Percentiles rank a stretch among this genome's conserved stretches.
These are phyloP conservation scores for Eucommia ulmoides DNA, from an alignment of 257 asterid species.

Conservation along the genomic window DNA sequence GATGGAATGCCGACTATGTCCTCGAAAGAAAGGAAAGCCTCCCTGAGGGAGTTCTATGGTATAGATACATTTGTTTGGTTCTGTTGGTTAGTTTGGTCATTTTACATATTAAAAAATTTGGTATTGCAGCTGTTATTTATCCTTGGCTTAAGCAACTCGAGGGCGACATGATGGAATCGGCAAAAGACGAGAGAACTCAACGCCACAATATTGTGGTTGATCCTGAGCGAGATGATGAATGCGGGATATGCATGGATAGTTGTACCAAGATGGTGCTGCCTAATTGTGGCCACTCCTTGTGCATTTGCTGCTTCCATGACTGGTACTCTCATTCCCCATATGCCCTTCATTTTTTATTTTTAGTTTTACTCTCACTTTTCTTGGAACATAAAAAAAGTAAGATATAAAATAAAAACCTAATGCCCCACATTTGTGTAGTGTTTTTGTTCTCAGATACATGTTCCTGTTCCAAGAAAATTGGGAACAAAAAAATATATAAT, in stretches of 20 bases:
- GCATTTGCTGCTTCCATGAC: conserved; percentile 40
- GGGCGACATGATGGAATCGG: conserved; percentile 34
- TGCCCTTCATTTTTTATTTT: neutral
- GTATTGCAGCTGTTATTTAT: conserved; percentile 58
- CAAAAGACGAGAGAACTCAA: conserved; percentile 20
- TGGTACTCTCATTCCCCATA: conserved; percentile 18
- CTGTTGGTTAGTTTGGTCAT: neutral
- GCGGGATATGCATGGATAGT: conserved; percentile 65
- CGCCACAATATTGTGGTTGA: conserved; percentile 20
- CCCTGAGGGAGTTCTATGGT: conserved; percentile 76
- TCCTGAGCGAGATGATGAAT: conserved; percentile 53
- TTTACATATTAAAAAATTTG: too few relatives aligned
- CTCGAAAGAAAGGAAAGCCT: conserved; percentile 61
- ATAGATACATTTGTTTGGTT: conserved; percentile 1
- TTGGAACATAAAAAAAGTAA: too few relatives aligned
- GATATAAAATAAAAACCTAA: too few relatives aligned
- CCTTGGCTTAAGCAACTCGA: conserved; percentile 80
- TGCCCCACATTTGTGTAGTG: too few relatives aligned
- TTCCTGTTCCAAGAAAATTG: too few relatives aligned
- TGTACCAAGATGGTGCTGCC: conserved; percentile 44
- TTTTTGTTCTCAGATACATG: too few relatives aligned
- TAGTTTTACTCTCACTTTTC: too few relatives aligned
- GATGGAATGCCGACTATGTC: conserved; percentile 66
- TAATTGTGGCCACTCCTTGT: conserved; percentile 49
- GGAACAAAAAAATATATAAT: too few relatives aligned